A percentile compares a stretch with the other conserved stretches of the same genome.
These are phyloP conservation scores for Heliocybe sulcata DNA, from an alignment of 1,284 basidiomycete species.

Conservation along the genomic window DNA sequence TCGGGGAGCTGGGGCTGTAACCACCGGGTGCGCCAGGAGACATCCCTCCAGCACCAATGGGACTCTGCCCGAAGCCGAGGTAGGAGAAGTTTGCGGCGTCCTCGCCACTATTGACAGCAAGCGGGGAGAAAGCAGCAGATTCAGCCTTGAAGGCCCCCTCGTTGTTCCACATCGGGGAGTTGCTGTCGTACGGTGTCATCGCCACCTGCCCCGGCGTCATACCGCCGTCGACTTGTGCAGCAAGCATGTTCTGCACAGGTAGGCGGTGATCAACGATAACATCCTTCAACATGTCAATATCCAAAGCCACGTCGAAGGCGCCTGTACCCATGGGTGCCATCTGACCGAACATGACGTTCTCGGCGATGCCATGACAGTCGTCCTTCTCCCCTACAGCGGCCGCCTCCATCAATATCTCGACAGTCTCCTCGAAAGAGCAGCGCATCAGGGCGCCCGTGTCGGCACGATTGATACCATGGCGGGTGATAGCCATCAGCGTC, in stretches of 20 bases:
- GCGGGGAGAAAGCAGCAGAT: slow-evolving; percentile 89
- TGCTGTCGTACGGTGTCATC: slow-evolving; percentile 94
- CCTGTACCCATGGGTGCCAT: slow-evolving; percentile 98
- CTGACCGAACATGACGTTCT: slow-evolving; percentile 98
- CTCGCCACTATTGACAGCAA: slow-evolving; percentile 84
- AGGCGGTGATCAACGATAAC: slow-evolving; percentile 96
- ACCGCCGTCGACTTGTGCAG: slow-evolving; percentile 74
- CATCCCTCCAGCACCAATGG: slow-evolving; percentile 71
- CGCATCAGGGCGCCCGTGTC: slow-evolving; percentile 97
- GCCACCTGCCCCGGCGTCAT: slow-evolving; percentile 88
- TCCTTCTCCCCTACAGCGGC: slow-evolving; percentile 97
- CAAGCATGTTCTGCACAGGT: slow-evolving; percentile 82
- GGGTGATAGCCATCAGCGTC: slow-evolving; percentile 95
- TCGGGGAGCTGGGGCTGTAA: slow-evolving; percentile 80
- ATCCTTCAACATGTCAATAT: slow-evolving; percentile 98
- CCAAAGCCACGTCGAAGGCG: slow-evolving; percentile 92
- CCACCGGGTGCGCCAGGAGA: slow-evolving; percentile 65
- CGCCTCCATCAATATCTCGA: slow-evolving; percentile 98
- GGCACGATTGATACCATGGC: slow-evolving; percentile 98
- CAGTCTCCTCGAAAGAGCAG: slow-evolving; percentile 99
- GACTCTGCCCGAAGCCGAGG: slow-evolving; percentile 77
- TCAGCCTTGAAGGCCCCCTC: slow-evolving; percentile 71
- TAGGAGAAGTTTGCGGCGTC: slow-evolving; percentile 69
- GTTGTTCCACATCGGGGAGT: slow-evolving; percentile 77
- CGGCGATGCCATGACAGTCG: slow-evolving; percentile 96